Percentiles rank a stretch among this genome's conserved stretches.
Conservation (phyloP, 2,329 filamentous ascomycete species). For the Chaetomiaceae sp. region DNA sequence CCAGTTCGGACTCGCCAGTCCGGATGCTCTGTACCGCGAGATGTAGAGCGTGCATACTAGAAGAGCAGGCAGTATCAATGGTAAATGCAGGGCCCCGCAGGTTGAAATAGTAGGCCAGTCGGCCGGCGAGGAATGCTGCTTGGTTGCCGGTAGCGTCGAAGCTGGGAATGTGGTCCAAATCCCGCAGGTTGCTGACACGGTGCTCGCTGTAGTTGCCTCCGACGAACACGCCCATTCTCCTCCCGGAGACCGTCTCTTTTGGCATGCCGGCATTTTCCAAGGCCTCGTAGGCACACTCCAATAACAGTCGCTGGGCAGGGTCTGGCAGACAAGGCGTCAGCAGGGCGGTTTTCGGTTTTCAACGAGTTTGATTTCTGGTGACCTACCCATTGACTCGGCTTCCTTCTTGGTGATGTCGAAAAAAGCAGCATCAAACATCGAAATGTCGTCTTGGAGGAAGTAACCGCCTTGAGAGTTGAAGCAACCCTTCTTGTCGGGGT, state of each 20-base stretch:
- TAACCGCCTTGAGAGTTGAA: conserved; percentile 33
- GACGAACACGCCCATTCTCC: conserved; percentile 32
- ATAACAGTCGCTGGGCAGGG: conserved; percentile 31
- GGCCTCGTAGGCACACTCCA: conserved; percentile 35
- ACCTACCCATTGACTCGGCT: conserved; percentile 34
- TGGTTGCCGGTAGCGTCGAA: conserved; percentile 28
- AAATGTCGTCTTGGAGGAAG: conserved; percentile 31
- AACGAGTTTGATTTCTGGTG: background rate
- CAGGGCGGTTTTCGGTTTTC: background rate
- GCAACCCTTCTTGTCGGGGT: conserved; percentile 32
- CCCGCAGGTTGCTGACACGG: conserved; percentile 22
- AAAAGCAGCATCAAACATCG: conserved; percentile 33
- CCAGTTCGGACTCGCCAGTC: conserved; percentile 25
- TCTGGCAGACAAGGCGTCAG: conserved; percentile 20
- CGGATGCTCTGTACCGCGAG: conserved; percentile 27
- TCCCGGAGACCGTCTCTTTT: conserved; percentile 29
- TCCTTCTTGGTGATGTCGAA: conserved; percentile 36
- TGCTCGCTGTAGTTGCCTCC: conserved; percentile 29
- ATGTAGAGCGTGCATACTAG: conserved; percentile 26
- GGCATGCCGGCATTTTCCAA: conserved; percentile 34
- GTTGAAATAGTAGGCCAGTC: conserved; percentile 27
- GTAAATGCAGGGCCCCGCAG: conserved; percentile 23
- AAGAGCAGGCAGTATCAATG: conserved; percentile 28
- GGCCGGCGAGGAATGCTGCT: conserved; percentile 24
- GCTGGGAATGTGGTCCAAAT: conserved; percentile 23